Base-by-base conservation (phyloP, 176 grass and related monocot species). In the Oryza brachyantha region DNA sequence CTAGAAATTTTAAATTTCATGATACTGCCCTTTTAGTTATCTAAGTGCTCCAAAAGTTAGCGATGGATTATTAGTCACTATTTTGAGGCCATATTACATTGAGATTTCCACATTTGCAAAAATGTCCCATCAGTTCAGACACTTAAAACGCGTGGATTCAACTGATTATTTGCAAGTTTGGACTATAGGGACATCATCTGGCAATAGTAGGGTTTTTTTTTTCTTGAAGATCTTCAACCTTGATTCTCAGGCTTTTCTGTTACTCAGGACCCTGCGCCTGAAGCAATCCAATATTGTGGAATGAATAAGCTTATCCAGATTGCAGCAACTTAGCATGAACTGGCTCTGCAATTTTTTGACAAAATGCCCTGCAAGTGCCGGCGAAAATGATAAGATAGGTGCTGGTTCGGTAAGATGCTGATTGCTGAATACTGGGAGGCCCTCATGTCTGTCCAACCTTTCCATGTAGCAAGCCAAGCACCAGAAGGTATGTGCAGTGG, bases 311-410 rank as follows among this genome's bases (percentile, higher is more conserved):
- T 92, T 73, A 69, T 75, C 64, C 64, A 80, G 74, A 80, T 88
- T 71, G 87, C 78, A 54, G 87, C 71, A 76, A 84, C 85, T 39
- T 82, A 90, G 31, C 79, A 70, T 75, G 60, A 66, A 36, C 84
- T 76, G 61, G 35, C 59, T 61, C 16, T 86, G 31, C 43, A 83
- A 31, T 36, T 73, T 40, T 67, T 80, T n/a, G 87, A 86, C 54
- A 7, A 67, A 28, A 52, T 77, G 43, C 29, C 39, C 12, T 65
- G 52, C 54, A 34, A 60, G 68, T 58, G 71, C 14, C 22, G 35
- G 21, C 29, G 69, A 74, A 85, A 81, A 70, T 17, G 8, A 17
- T 10, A 25, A 12, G 0, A 34, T 39, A 17, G 36, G n/a, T 25
- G 66, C 28, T 67, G 35, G 10, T 28, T 26, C 55, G 4, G 25